Conservation (phyloP, 2,329 filamentous ascomycete species). For the Penicillium sp. region DNA sequence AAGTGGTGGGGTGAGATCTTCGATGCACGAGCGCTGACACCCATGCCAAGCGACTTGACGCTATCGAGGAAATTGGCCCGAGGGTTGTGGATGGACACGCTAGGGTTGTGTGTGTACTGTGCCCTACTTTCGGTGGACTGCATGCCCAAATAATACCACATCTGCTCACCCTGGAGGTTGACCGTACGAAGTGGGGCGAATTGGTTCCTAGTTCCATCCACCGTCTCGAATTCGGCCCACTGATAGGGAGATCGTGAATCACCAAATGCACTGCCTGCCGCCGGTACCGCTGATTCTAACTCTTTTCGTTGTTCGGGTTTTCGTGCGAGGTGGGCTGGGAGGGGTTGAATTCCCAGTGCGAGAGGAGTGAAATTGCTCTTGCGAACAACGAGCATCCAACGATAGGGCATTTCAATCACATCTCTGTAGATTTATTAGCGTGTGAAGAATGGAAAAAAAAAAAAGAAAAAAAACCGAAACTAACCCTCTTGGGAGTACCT, state of each 20-base stretch:
- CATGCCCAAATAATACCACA: conserved; percentile 87
- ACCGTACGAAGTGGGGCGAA: conserved; percentile 67
- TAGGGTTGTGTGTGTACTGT: conserved; percentile 81
- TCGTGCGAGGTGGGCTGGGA: conserved; percentile 49
- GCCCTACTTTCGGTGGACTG: conserved; percentile 86
- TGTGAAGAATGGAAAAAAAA: conserved; percentile 6
- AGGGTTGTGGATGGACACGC: conserved; percentile 49
- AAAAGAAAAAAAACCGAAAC: conserved; percentile 35
- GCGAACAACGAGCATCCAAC: conserved; percentile 51
- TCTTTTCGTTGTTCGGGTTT: conserved; percentile 57
- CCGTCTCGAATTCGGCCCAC: conserved; percentile 77
- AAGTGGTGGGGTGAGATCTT: conserved; percentile 30
- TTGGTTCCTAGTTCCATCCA: conserved; percentile 52
- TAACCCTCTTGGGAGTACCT: conserved; percentile 82
- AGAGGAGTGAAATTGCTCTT: conserved; percentile 51
- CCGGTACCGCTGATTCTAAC: conserved; percentile 60
- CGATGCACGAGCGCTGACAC: conserved; percentile 27
- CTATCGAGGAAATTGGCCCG: conserved; percentile 52
- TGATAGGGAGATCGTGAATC: conserved; percentile 57
- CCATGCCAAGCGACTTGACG: conserved; percentile 43
- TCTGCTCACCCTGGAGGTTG: conserved; percentile 67
- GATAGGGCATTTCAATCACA: conserved; percentile 62
- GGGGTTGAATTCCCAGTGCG: conserved; percentile 47
- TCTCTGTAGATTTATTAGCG: conserved; percentile 30
- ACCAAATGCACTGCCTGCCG: conserved; percentile 66